Evolutionary conservation across 257 asterid species (phyloP), one percentile per base, ranked within the genome.

Genomic region (Solanum infundibuliforme): DNA sequence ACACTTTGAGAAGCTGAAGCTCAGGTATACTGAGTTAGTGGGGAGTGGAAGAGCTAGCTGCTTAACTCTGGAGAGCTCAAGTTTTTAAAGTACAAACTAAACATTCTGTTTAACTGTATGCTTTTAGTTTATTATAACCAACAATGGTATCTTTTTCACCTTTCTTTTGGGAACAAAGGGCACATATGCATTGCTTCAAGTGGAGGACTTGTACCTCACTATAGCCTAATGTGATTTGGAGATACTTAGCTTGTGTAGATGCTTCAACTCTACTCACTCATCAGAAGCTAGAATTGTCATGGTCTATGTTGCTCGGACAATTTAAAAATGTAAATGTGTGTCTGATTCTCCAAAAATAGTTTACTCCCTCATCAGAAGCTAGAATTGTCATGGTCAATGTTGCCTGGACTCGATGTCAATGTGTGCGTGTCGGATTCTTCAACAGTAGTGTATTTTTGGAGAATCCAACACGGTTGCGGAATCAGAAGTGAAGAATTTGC

Each of bases 121-220:
- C 25, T 77, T 77, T 41, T 77, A 14, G 3, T 43, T 79, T 79
- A 14, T 14, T 43, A 76, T n/a, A n/a, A 39, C 23, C 12, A 35
- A 25, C 21, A 16, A 76, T 39, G 38, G 62, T 8, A 27, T 43
- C 46, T 71, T 41, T 62, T 62, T 12, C 41, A 83, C 90, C 89
- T 89, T 89, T 84, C 86, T 86, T 88, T 92, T 29, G 41, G 29
- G 7, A 75, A 83, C 73, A 69, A 86, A 75, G 83, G 85, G 93
- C 83, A 91, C 88, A 89, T 91, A 90, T 92, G 87, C 98, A 89
- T 94, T 94, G 91, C 98, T 93, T 94, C 94, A 55, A 48, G n/a
- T 75, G 38, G 66, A 87, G 92, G 94, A 62, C 89, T 93, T 88
- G 90, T 31, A 88, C 55, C 58, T 60, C 62, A 76, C 84, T 38